A percentile compares a stretch with the other conserved stretches of the same genome.
Evolutionary conservation across 305 asterid genomes (phyloP).

Genomic region (Fraxinus nigra): DNA sequence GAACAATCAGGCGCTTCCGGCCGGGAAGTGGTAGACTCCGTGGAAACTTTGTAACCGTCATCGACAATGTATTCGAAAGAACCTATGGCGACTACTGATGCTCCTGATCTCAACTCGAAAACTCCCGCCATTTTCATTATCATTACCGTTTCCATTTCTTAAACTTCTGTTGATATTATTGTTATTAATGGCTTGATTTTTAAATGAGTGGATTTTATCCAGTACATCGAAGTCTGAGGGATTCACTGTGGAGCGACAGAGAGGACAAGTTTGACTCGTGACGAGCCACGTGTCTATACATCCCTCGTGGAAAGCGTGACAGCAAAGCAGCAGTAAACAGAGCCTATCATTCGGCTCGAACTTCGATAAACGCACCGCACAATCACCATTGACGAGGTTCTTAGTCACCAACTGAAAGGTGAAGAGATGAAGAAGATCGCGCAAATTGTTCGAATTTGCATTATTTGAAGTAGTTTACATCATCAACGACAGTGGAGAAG

Average conservation of each 20-base stretch:
- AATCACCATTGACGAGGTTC: conserved; percentile 64
- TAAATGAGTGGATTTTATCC: conserved; percentile 41
- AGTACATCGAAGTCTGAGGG: conserved; percentile 56
- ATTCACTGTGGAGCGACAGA: conserved; percentile 73
- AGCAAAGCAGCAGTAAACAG: conserved; percentile 70
- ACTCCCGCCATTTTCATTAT: conserved; percentile 37
- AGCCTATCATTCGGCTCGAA: conserved; percentile 70
- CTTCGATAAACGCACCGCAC: conserved; percentile 77
- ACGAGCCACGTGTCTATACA: conserved; percentile 90
- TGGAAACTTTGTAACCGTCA: too few relatives aligned
- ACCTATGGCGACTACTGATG: too few relatives aligned
- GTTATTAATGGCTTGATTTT: conserved; percentile 3
- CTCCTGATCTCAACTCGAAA: conserved; percentile 35
- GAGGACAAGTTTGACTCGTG: conserved; percentile 76
- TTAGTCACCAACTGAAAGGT: conserved; percentile 59
- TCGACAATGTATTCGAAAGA: too few relatives aligned
- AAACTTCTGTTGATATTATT: background rate
- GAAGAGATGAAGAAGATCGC: conserved; percentile 64
- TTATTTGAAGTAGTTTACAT: conserved; percentile 30
- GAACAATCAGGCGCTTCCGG: too few relatives aligned
- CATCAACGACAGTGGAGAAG: conserved; percentile 38
- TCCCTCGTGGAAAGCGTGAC: conserved; percentile 83
- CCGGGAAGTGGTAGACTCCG: too few relatives aligned
- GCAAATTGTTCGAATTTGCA: background rate
- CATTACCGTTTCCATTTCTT: conserved; percentile 22